Percentiles rank a stretch among this genome's conserved stretches.
Conservation (phyloP, 495 filamentous ascomycete species). For the Oidiodendron maius region DNA sequence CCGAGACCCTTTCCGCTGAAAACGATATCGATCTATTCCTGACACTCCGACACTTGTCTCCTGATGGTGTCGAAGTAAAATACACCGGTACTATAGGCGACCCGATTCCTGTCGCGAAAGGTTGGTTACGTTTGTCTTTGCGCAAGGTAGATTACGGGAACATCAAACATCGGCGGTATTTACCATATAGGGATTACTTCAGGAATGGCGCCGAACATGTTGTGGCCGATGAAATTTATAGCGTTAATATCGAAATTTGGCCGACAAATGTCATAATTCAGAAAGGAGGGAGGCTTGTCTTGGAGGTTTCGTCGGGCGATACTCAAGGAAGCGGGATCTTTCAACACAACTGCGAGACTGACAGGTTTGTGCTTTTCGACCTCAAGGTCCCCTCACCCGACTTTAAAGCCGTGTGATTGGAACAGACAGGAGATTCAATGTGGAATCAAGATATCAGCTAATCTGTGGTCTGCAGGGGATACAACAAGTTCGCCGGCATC, state of each 20-base stretch:
- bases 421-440: too few species aligned
- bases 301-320: slow-evolving; percentile 53
- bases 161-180: slow-evolving; percentile 37
- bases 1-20: too few species aligned
- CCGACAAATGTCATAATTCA: slow-evolving; percentile 58
- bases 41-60: slow-evolving; percentile 50
- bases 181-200: slow-evolving; percentile 53
- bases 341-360: too few species aligned
- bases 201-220: slow-evolving; percentile 50
- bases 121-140: slow-evolving; percentile 50
- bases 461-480: too few species aligned
- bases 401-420: too few species aligned
- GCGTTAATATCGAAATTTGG: slow-evolving; percentile 60
- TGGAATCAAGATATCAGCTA: too few species aligned
- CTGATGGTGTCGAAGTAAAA: slow-evolving; percentile 48
- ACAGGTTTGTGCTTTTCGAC: neutral
- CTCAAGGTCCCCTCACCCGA: too few species aligned
- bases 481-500: too few species aligned
- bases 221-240: slow-evolving; percentile 47
- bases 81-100: slow-evolving; percentile 52
- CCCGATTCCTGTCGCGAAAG: slow-evolving; percentile 41
- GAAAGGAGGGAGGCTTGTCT: slow-evolving; percentile 40
- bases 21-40: slow-evolving; percentile 59
- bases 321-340: slow-evolving; percentile 57
- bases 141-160: slow-evolving; percentile 44